Conservation (phyloP, 345 rosid species). For the Lenwebbia sp. region DNA sequence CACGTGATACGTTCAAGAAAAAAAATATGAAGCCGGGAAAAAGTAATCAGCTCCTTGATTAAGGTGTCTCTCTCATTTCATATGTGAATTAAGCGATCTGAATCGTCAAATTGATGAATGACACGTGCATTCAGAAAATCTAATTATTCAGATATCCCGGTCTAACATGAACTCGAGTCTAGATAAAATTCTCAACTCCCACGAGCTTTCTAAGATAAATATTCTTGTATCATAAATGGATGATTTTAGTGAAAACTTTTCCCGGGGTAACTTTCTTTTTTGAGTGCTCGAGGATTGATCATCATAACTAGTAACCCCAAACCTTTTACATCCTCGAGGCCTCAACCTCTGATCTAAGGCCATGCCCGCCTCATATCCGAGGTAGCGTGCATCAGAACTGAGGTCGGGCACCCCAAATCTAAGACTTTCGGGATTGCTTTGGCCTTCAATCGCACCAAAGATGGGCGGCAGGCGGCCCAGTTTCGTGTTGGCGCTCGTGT, state of each 20-base stretch:
- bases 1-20: not conserved
- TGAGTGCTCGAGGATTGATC: not conserved
- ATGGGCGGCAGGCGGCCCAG: not conserved
- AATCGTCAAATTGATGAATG: not conserved
- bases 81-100: not conserved
- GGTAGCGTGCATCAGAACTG: not conserved
- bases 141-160: not conserved
- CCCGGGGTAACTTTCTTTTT: not conserved
- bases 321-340: not conserved
- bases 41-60: not conserved
- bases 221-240: not conserved
- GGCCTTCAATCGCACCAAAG: not conserved
- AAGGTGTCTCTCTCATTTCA: not conserved
- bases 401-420: not conserved
- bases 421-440: not conserved
- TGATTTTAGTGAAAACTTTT: not conserved
- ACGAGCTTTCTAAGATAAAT: not conserved
- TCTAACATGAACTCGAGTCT: not conserved
- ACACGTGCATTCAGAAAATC: not conserved
- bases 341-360: not conserved
- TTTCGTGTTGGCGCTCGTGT: not conserved
- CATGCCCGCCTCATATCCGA: not conserved
- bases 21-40: not conserved
- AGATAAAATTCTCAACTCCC: not conserved
- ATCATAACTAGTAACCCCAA: not conserved